Conservation (phyloP, 2,329 filamentous ascomycete genomes). For the Coleophoma eucalyptorum region DNA sequence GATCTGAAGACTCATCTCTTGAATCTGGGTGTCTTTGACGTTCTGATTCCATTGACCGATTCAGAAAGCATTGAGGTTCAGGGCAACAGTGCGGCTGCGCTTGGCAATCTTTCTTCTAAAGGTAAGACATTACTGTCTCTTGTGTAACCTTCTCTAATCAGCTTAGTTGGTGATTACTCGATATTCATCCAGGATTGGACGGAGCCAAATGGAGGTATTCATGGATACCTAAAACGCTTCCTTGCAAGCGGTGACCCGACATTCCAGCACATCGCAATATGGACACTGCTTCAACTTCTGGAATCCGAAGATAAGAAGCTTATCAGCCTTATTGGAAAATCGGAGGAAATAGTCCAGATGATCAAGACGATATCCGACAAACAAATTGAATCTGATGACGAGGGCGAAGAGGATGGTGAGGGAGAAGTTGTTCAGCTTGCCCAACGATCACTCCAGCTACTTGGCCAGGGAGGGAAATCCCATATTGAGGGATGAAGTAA, state of each 20-base stretch:
- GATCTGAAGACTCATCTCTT: constrained; percentile 90
- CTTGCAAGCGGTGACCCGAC: constrained; percentile 91
- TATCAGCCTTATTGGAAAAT: constrained; percentile 84
- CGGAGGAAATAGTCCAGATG: constrained; percentile 87
- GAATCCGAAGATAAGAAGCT: constrained; percentile 91
- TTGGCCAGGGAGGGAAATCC: constrained; percentile 74
- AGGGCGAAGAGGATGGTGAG: constrained; percentile 85
- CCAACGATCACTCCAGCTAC: constrained; percentile 81
- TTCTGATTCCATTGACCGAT: constrained; percentile 90
- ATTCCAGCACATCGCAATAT: constrained; percentile 98
- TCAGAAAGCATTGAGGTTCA: constrained; percentile 97
- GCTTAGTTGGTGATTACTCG: constrained; percentile 85
- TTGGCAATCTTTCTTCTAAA: constrained; percentile 96
- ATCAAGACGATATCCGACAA: constrained; percentile 89
- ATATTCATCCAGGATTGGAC: constrained; percentile 95
- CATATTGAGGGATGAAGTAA: constrained; percentile 70
- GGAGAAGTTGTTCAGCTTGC: constrained; percentile 90
- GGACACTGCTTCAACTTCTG: constrained; percentile 91
- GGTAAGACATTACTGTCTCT: constrained; percentile 49
- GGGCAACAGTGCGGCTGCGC: constrained; percentile 92
- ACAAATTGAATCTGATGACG: constrained; percentile 81
- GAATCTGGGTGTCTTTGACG: constrained; percentile 91
- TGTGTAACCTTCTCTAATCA: constrained; percentile 23
- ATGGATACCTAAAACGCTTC: constrained; percentile 91
- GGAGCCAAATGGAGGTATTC: constrained; percentile 88